Base-by-base conservation (phyloP, 73 alveolate genomes). In the Halteria grandinella region DNA sequence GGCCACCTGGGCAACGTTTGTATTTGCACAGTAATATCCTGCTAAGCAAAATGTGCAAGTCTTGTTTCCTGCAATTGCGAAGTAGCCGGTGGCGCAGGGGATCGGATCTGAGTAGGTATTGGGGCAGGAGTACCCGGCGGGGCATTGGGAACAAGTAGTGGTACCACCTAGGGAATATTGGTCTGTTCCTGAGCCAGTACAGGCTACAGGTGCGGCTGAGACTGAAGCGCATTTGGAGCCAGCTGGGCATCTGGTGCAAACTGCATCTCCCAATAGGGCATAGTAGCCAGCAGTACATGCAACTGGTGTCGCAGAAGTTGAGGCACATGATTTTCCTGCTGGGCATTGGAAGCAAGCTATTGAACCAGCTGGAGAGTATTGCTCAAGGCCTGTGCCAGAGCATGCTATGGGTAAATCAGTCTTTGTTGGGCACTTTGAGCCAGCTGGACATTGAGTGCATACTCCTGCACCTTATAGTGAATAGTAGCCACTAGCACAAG, bases 361-460 rank as follows among this genome's bases (percentile, higher is more conserved):
- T 0, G 48, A 54, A 23, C 70, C 79, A 45, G 87, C 71, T 2
- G 59, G 48, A 20, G 86, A 24, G 33, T 87, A 87, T 29, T 49
- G 40, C 17, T 91, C 95, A 47, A 80, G 5, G 7, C 77, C 47
- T 8, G 75, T 25, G n/a, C n/a, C n/a, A n/a, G n/a, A n/a, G 76
- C 94, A 86, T 6, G 6, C 27, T 14, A 34, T 24, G 1, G 80
- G 81, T 21, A 7, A 18, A 11, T 11, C 72, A 17, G 23, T 21
- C n/a, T 28, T 45, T 10, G 74, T 32, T 15, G 75, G 52, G 58
- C 88, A 77, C 12, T 52, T 11, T 20, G 54, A 45, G 32, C 94
- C 94, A 18, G 59, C 75, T 14, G 91, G 88, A 59, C 95, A 86
- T 7, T 53, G 59, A n/a, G 47, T 55, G 79, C 95, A 86, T 18